Percentiles rank a stretch among this genome's conserved stretches.
Conservation (phyloP, 2,329 filamentous ascomycete genomes). For the Xylaria digitata region DNA sequence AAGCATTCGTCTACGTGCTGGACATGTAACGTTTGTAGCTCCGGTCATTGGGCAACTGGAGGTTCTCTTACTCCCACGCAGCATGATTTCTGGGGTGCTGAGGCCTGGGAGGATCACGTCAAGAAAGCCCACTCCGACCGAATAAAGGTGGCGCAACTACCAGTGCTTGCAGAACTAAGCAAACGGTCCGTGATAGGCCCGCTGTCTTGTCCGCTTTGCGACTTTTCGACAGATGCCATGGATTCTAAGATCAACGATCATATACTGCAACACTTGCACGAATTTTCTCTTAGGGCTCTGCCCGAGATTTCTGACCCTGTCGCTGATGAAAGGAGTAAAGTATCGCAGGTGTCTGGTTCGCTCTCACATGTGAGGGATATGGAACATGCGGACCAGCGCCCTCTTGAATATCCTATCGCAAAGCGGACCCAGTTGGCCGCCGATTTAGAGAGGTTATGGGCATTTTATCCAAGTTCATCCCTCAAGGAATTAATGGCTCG, state of each 20-base stretch:
- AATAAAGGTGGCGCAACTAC: background rate
- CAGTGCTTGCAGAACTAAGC: constrained; percentile 6
- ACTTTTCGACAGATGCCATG: background rate
- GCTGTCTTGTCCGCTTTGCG: background rate
- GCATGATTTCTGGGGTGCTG: constrained; percentile 2
- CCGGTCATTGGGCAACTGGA: too few species aligned
- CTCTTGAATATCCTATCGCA: too few species aligned
- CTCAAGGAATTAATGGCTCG: too few species aligned
- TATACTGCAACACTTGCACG: constrained; percentile 11
- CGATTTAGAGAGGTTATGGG: too few species aligned
- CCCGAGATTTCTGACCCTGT: background rate
- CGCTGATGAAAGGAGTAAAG: constrained; percentile 2
- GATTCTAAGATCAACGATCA: constrained; percentile 9
- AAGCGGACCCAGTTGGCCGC: too few species aligned
- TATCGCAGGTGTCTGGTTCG: constrained; percentile 7
- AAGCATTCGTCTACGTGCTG: constrained; percentile 7
- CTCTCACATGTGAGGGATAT: constrained; percentile 4
- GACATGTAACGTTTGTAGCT: constrained; percentile 5
- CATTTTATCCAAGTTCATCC: too few species aligned
- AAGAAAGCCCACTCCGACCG: background rate
- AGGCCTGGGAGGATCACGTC: constrained; percentile 6
- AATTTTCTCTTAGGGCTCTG: constrained; percentile 15
- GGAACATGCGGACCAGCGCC: too few species aligned
- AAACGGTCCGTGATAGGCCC: constrained; percentile 2
- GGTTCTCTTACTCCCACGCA: background rate